phyloP scores from a whole-genome alignment of 805 yeast genomes.

The Torulaspora maleeae region DNA sequence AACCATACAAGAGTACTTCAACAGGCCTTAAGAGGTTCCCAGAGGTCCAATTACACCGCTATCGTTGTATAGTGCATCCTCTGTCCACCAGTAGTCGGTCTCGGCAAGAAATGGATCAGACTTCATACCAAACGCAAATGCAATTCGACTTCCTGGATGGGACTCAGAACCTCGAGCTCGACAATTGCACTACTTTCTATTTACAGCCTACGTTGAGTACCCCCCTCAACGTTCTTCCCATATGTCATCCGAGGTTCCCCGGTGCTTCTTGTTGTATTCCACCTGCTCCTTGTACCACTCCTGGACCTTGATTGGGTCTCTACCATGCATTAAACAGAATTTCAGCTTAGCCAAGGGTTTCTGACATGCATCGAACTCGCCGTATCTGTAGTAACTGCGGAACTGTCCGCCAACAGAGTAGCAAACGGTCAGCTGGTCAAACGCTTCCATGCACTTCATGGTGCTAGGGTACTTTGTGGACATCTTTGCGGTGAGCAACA shows the following conservation, averaged over 20 bases:
- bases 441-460: slow-evolving; percentile 77
- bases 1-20: background rate
- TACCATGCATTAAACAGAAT: slow-evolving; percentile 64
- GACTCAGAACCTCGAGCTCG: no score
- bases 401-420: slow-evolving; percentile 89
- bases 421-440: slow-evolving; percentile 81
- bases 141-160: no score
- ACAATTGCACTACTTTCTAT: no score
- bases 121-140: no score
- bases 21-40: background rate
- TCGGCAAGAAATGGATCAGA: background rate
- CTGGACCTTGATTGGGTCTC: slow-evolving; percentile 59
- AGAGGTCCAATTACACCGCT: background rate
- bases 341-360: slow-evolving; percentile 68
- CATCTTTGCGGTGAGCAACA: slow-evolving; percentile 7
- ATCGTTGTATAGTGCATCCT: background rate
- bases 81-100: background rate
- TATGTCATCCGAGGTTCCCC: slow-evolving; percentile 78
- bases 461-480: slow-evolving; percentile 36
- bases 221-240: slow-evolving; percentile 50
- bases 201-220: no score
- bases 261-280: slow-evolving; percentile 49
- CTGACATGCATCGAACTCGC: slow-evolving; percentile 67
- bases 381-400: slow-evolving; percentile 77
- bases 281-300: slow-evolving; percentile 63